These are phyloP conservation scores for Gentiana dahurica DNA, from an alignment of 257 asterid genomes.

Conservation along the genomic window DNA sequence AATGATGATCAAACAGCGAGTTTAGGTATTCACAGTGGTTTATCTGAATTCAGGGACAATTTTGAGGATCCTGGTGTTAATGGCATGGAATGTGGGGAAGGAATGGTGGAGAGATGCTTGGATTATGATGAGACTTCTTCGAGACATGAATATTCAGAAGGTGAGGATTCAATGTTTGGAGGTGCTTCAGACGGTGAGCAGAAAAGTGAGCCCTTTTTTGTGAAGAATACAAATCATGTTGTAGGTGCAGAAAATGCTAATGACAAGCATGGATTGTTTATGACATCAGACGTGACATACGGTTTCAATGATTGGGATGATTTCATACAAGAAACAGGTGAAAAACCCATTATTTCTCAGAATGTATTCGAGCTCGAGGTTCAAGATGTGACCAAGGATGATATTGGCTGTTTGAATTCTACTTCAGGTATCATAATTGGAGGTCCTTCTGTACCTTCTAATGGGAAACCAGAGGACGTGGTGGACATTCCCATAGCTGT, in stretches of 20 bases:
- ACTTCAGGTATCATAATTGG: conserved; percentile 13
- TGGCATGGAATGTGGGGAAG: conserved; percentile 20
- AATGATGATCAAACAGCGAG: conserved; percentile 4
- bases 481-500: conserved; percentile 11
- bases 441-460: conserved; percentile 11
- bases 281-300: conserved; percentile 70
- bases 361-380: conserved; percentile 24
- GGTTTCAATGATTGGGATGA: conserved; percentile 82
- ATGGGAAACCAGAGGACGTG: conserved; percentile 13
- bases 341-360: conserved; percentile 19
- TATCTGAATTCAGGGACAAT: conserved; percentile 1
- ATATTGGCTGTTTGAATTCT: conserved; percentile 13
- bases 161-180: conserved; percentile 82
- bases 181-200: conserved; percentile 50
- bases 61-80: conserved; percentile 11
- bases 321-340: conserved; percentile 47
- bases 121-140: conserved; percentile 44
- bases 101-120: conserved; percentile 22
- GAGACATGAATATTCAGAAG: conserved; percentile 59
- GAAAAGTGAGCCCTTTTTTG: conserved; percentile 21
- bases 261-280: conserved; percentile 33
- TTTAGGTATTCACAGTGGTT: conserved; percentile 9
- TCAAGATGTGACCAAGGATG: conserved; percentile 16
- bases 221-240: conserved; percentile 13
- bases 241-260: conserved; percentile 20